Base-by-base conservation (phyloP, 108 stramenopile genomes). In the Asterionellopsis glacialis region DNA sequence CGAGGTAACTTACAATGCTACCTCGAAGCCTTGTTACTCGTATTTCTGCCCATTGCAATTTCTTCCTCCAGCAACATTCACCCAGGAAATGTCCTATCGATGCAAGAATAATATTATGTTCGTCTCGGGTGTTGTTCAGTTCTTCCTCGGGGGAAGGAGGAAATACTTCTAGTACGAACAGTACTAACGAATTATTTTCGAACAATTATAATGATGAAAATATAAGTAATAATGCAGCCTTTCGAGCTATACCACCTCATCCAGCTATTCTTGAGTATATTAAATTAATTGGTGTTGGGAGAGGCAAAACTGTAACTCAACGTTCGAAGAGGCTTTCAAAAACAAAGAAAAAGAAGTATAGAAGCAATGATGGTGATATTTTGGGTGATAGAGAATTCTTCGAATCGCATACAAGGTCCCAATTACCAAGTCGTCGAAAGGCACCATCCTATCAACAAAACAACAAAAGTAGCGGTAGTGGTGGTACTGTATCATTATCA, bases 201-300 rank as follows among this genome's bases (percentile, higher is more conserved):
- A n/a, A n/a, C n/a, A n/a, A n/a, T n/a, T n/a, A n/a, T n/a, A n/a
- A 33, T 5, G 7, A 33, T 33, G 33, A 33, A 33, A 33, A 33
- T 33, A 39, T 44, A 28, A 72, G 72, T 61, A 68, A 68, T 49
- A 61, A 67, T 5, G 59, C 65, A 26, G 57, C 60, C 28, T 76
- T 76, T 42, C 47, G 56, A 58, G 39, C 65, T 9, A 73, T 72
- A 38, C 81, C 79, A 1, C 65, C 85, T 6, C 51, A 85, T 42
- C 77, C 87, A 9, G 75, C 76, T 14, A 79, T 88, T 55, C 63
- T 83, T 11, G 42, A 70, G 18, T 71, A 88, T 52, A 88, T 88
- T 39, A 51, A 80, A 52, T 45, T 53, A 22, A 75, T 88, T 59
- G 87, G 87, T 19, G 83, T 88, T 0, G 87, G 58, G 53, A 63